Percentiles rank a stretch among this genome's conserved stretches.
phyloP scores from a whole-genome alignment of 116 monocot species.

The Phalaenopsis hybrid region DNA sequence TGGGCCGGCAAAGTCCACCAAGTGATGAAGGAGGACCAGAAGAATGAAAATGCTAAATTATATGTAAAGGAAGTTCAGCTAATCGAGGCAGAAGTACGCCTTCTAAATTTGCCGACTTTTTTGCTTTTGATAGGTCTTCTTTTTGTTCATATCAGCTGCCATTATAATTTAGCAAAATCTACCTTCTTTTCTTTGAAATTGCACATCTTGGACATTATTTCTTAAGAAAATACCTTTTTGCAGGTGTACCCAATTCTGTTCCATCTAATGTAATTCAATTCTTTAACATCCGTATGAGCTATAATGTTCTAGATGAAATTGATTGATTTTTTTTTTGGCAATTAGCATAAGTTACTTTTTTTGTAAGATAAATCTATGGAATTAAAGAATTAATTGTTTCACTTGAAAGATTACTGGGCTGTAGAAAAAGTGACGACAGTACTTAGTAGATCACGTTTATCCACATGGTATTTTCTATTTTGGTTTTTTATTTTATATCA shows the following conservation, averaged over 20 bases:
- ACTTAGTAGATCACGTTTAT: neutral
- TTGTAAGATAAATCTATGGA: neutral
- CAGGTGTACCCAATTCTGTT: neutral
- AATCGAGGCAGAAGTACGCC: constrained; percentile 68
- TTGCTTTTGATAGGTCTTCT: neutral
- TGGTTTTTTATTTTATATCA: neutral
- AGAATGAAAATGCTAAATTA: constrained; percentile 70
- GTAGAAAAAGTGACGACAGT: neutral
- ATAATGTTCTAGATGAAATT: neutral
- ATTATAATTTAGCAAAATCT: neutral
- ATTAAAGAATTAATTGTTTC: neutral
- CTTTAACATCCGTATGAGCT: neutral
- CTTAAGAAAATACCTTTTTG: neutral
- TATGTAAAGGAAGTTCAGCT: constrained; percentile 78
- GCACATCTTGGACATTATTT: neutral
- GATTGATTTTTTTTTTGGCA: neutral
- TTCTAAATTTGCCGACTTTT: neutral
- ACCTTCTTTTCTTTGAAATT: neutral
- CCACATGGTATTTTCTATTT: neutral
- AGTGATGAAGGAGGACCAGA: constrained; percentile 61
- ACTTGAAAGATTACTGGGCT: neutral
- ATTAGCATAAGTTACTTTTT: neutral
- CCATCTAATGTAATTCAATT: neutral
- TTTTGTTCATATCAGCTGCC: neutral
- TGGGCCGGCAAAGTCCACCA: constrained; percentile 61